Conservation (phyloP, 1,139 yeast species). For the Debaryomycetaceae sp. region DNA sequence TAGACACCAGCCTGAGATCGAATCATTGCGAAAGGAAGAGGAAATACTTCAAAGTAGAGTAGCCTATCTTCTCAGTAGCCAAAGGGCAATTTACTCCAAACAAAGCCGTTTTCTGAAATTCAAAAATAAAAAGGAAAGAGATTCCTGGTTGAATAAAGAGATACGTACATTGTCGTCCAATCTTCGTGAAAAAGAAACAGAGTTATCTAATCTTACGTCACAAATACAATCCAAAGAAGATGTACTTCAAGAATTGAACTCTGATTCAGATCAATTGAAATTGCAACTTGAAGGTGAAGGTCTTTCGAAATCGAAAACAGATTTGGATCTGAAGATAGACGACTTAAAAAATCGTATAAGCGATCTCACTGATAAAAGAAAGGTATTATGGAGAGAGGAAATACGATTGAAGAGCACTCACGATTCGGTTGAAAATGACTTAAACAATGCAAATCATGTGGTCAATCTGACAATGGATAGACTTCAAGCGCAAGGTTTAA, state of each 20-base stretch:
- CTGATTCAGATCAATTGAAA: slow-evolving; percentile 41
- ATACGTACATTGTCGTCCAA: slow-evolving; percentile 19
- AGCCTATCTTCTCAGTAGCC: slow-evolving; percentile 46
- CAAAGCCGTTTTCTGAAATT: slow-evolving; percentile 71
- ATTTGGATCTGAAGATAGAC: slow-evolving; percentile 33
- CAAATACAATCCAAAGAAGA: slow-evolving; percentile 17
- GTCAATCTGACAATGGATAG: slow-evolving; percentile 75
- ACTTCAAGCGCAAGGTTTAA: slow-evolving; percentile 64
- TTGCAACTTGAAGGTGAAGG: slow-evolving; percentile 24
- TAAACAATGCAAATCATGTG: slow-evolving; percentile 53
- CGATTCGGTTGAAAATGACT: slow-evolving; percentile 55
- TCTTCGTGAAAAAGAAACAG: slow-evolving; percentile 21
- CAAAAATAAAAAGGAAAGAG: slow-evolving; percentile 54
- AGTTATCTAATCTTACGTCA: slow-evolving; percentile 17
- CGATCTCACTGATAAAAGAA: slow-evolving; percentile 63
- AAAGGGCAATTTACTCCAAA: slow-evolving; percentile 67
- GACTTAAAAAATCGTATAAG: slow-evolving; percentile 38
- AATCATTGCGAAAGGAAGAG: slow-evolving; percentile 41
- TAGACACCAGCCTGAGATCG: slow-evolving; percentile 40
- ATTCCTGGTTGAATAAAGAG: slow-evolving; percentile 57
- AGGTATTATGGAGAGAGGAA: slow-evolving; percentile 77
- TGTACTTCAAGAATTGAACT: slow-evolving; percentile 18
- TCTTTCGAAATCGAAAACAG: slow-evolving; percentile 17
- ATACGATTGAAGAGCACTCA: slow-evolving; percentile 54
- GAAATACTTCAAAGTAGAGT: slow-evolving; percentile 35